Conservation (phyloP, 495 filamentous ascomycete species). For the Podospora bellae-mahoneyi region DNA sequence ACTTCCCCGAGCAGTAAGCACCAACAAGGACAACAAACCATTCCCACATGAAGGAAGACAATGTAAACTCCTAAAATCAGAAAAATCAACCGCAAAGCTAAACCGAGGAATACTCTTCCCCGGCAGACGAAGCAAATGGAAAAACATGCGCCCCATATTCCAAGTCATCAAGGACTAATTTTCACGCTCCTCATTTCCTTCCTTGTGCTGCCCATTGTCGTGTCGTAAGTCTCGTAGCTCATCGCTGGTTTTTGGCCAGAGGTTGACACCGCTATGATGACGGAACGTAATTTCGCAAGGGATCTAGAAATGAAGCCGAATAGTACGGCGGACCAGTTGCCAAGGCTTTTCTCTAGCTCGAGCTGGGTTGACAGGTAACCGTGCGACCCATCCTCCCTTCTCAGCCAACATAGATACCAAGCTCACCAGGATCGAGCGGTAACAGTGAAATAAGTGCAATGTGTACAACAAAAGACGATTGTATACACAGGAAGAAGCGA, state of each 20-base stretch:
- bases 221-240: not conserved
- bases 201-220: not conserved
- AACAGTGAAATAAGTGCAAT: not conserved
- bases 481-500: conserved; percentile 4
- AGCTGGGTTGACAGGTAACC: not conserved
- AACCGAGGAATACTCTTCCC: not conserved
- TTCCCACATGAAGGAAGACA: not conserved
- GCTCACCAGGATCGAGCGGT: not conserved
- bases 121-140: not conserved
- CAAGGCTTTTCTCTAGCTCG: too few species aligned
- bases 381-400: not conserved
- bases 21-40: not conserved
- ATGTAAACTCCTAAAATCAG: not conserved
- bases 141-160: not conserved
- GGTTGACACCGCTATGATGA: not conserved
- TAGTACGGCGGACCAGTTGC: not conserved
- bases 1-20: not conserved
- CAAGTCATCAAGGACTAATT: not conserved
- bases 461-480: not conserved
- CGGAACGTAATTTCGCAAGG: not conserved
- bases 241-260: not conserved
- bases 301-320: too few species aligned
- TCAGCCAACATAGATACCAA: not conserved
- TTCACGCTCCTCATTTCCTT: not conserved
- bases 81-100: not conserved